Conservation (phyloP, 768 basidiomycete genomes). For the Lyophyllum semitale region DNA sequence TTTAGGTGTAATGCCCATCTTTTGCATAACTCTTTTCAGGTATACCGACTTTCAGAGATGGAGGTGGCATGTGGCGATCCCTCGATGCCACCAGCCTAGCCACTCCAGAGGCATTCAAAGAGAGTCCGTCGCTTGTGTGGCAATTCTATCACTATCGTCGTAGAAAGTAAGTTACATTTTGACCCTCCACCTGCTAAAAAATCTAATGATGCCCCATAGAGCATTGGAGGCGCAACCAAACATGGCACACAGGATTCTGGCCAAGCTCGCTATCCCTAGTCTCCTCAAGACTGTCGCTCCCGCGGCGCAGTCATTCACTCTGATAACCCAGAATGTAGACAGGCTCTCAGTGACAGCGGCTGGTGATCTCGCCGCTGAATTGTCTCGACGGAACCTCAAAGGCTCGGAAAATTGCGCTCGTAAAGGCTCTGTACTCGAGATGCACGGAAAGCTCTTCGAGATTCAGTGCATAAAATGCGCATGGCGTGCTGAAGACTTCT, state of each 20-base stretch:
- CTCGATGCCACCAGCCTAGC: constrained; percentile 16
- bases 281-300: constrained; percentile 25
- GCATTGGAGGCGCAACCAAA: constrained; percentile 37
- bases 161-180: constrained; percentile 16
- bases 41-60: background rate
- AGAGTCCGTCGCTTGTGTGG: constrained; percentile 35
- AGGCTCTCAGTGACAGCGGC: constrained; percentile 35
- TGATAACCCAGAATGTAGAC: constrained; percentile 47
- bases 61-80: constrained; percentile 24
- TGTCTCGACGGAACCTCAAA: background rate
- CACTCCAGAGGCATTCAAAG: constrained; percentile 31
- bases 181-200: background rate
- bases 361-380: constrained; percentile 16
- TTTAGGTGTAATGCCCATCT: constrained; percentile 7
- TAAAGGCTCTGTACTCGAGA: constrained; percentile 4
- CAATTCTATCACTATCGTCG: constrained; percentile 42
- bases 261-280: constrained; percentile 31
- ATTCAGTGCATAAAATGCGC: background rate
- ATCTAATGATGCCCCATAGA: constrained; percentile 13
- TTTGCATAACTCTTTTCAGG: constrained; percentile 21
- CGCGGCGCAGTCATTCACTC: constrained; percentile 19
- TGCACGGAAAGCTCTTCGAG: constrained; percentile 1
- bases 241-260: constrained; percentile 40
- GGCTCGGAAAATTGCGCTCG: background rate
- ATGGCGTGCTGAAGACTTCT: background rate